Evolutionary conservation across 345 rosid species (phyloP), one percentile per base, ranked within the genome.

Genomic region (Erysimum cheiranthoides): DNA sequence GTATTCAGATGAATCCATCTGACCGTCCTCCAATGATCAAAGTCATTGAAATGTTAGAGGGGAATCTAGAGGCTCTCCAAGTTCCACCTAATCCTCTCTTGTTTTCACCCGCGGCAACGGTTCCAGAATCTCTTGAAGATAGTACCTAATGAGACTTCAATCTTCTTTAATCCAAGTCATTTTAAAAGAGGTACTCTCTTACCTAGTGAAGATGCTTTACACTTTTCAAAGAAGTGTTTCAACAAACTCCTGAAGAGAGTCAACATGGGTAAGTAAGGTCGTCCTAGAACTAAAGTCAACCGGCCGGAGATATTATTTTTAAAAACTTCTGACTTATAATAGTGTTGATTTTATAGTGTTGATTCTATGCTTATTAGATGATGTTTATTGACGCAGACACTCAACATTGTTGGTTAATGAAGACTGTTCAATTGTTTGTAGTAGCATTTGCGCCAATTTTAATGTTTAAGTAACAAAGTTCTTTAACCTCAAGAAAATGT

Each of bases 1-100:
- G 87, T 75, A 77, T 82, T 40, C 85, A 82, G 31, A 78, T 75
- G 8, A 78, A 56, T 70, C 85, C 88, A 18, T 66, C 70, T 2
- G 78, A 80, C 13, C 78, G 85, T 61, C 85, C 87, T 31, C 6
- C 85, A 9, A 84, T 82, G 72, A 80, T 30, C 10, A 62, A 57
- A 39, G 80, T 46, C 12, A 12, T 82, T 5, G 82, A 82, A 65
- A 82, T 78, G 80, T 38, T 82, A 42, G 78, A 60, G 14, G 68
- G 76, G 9, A 58, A 27, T 46, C 10, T 71, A 9, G 76, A 61
- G 6, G 57, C 34, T 61, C 34, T 71, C 0, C 31, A 45, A 28
- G 38, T 71, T 32, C 67, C 76, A 32, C 70, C 70, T 13, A 73
- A 34, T 12, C 70, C 69, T 34, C 46, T 60, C 47, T 59, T 47